Percentiles rank a stretch among this genome's conserved stretches.
phyloP scores from a whole-genome alignment of 2,329 filamentous ascomycete species.

The Xylariaceae sp. region DNA sequence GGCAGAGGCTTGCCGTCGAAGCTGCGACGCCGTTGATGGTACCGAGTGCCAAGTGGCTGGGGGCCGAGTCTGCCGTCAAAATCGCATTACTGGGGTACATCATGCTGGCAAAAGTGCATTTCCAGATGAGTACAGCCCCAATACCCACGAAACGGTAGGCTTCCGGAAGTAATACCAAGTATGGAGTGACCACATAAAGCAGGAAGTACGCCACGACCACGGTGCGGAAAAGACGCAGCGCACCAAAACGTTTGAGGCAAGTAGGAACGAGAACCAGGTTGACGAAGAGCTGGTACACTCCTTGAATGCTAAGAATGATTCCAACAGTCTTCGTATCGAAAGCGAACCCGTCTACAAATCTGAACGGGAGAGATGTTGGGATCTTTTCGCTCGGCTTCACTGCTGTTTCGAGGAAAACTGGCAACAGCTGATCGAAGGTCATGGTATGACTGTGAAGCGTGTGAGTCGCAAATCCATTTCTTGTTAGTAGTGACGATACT shows the following conservation, averaged over 20 bases:
- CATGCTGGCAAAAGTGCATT: constrained; percentile 87
- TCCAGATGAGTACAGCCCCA: constrained; percentile 77
- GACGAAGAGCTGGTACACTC: constrained; percentile 81
- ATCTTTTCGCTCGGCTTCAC: constrained; percentile 44
- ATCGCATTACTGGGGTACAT: constrained; percentile 89
- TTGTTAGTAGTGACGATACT: constrained; percentile 41
- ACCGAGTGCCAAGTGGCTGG: constrained; percentile 78
- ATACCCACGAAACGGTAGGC: constrained; percentile 68
- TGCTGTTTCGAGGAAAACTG: constrained; percentile 79
- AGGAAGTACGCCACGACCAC: constrained; percentile 80
- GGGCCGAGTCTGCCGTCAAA: constrained; percentile 82
- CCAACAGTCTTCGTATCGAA: constrained; percentile 81
- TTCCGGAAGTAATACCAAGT: constrained; percentile 78
- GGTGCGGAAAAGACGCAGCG: constrained; percentile 75
- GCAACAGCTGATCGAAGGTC: constrained; percentile 90
- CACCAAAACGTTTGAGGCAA: constrained; percentile 70
- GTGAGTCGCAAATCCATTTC: constrained; percentile 17
- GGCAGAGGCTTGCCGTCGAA: constrained; percentile 82
- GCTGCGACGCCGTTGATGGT: constrained; percentile 91
- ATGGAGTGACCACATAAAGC: constrained; percentile 83
- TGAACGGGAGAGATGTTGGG: constrained; percentile 68
- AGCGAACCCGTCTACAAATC: constrained; percentile 82
- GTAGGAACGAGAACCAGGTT: constrained; percentile 82
- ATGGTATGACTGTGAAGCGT: constrained; percentile 74
- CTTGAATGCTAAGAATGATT: constrained; percentile 82